Evolutionary conservation across 1,284 basidiomycete genomes (phyloP), one percentile per base, ranked within the genome.

Genomic region (Limonomyces culmigenus): DNA sequence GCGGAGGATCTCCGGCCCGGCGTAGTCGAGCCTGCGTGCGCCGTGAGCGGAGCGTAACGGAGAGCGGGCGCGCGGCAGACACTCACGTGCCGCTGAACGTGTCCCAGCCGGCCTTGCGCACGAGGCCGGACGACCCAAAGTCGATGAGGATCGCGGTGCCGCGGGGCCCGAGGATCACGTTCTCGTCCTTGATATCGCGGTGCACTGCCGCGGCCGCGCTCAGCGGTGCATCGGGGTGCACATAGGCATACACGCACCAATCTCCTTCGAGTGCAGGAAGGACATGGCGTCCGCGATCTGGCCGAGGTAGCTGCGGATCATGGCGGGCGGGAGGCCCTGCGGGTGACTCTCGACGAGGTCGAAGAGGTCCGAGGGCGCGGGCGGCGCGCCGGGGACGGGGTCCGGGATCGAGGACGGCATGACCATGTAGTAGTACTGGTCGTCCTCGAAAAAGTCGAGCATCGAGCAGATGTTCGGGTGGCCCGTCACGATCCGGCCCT

Each of bases 151-250:
- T 84, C 49, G 85, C 91, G 49, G 74, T 67, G 23, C 75, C 80
- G 41, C 65, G 55, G 31, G 69, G 65, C 4, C 79, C 81, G 33
- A 86, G 64, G 19, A 86, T 75, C 27, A 98, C 89, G 52, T 98
- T 98, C 57, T 98, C 93, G 50, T 98, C 93, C 59, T 98, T 98
- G 57, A 98, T 78, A 52, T 98, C 95, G 41, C 93, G 86, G 58
- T 98, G 93, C 5, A 98, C 92, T 74, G 67, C 14, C 34, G 16
- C 38, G 41, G 37, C 39, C 31, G 35, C 39, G 38, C 35, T 42
- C 35, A 32, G 19, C 39, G 33, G n/a, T n/a, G n/a, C n/a, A 39
- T 16, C 29, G 14, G 30, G 21, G 39, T n/a, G 38, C 16, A 29
- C 20, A 36, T 36, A 33, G 38, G 17, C 36, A 25, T 15, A 8